Base-by-base conservation (phyloP, 306 rosid genomes). In the Begonia loranthoides region DNA sequence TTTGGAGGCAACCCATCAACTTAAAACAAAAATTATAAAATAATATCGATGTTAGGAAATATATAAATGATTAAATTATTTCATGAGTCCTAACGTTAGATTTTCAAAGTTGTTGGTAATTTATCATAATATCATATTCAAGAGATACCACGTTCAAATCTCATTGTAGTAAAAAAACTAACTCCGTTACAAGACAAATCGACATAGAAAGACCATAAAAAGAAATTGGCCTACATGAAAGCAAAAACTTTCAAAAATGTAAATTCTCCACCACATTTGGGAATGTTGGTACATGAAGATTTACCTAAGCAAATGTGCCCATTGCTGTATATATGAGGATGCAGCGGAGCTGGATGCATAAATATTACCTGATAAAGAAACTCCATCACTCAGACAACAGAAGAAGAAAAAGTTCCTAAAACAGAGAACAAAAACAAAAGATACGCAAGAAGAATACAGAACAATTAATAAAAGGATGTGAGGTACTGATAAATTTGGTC, bases 261-360 rank as follows among this genome's bases (percentile, higher is more conserved):
- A 28, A 4, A 28, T 28, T 28, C 8, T 28, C 36, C 36, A 28
- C 9, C 8, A 3, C 36, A 28, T 28, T 7, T 28, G 36, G 22
- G n/a, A n/a, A n/a, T n/a, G n/a, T n/a, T n/a, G n/a, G 36, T 28
- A 7, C 36, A 28, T 28, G 36, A 28, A 8, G 34, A 50, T 56
- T 64, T 70, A 92, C 99, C 99, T 81, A 92, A 78, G 70, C 99
- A 92, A 65, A 92, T 92, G 73, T 92, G 99, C 28, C 99, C 99
- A 12, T 92, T 92, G 78, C 99, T 92, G 41, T 92, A 92, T 65
- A 92, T 92, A 73, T 92, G 99, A 49, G 99, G 94, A 73, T 92
- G 99, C 66, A 87, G 63, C 1, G 99, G 99, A 60, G 99, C 99
- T 12, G 99, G 99, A 48, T 80, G 82, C 86, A 83, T 73, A 69